phyloP scores from a whole-genome alignment of 2,329 filamentous ascomycete genomes.

The Colletotrichum aenigma region DNA sequence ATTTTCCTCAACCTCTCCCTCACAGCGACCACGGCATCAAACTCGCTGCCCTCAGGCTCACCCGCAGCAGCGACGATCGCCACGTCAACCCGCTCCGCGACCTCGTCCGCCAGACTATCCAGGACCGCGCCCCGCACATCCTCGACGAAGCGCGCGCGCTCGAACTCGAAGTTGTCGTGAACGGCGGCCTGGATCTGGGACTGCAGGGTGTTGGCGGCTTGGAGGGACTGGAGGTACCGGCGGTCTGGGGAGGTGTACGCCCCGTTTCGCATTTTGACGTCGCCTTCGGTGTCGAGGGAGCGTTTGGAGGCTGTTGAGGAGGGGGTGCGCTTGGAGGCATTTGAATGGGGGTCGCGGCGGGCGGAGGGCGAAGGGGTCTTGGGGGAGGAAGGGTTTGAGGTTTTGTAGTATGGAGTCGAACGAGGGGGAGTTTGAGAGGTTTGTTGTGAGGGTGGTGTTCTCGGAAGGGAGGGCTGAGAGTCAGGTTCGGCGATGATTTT shows the following conservation, averaged over 20 bases:
- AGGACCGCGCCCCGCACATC: neutral
- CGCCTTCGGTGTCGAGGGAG: neutral
- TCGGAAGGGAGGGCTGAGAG: neutral
- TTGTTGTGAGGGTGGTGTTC: neutral
- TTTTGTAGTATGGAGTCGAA: neutral
- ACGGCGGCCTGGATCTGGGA: neutral
- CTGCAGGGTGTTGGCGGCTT: neutral
- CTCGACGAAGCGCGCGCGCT: neutral
- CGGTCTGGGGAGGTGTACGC: neutral
- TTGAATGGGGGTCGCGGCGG: neutral
- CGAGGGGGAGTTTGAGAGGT: neutral
- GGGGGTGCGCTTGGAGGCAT: neutral
- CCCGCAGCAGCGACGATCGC: neutral
- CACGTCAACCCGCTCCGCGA: neutral
- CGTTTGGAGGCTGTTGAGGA: neutral
- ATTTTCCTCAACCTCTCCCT: slow-evolving; percentile 3
- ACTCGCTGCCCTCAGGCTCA: neutral
- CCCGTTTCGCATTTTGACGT: slow-evolving; percentile 2
- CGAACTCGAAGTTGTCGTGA: neutral
- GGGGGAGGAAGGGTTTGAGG: neutral
- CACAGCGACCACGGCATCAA: neutral
- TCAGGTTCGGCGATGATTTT: neutral
- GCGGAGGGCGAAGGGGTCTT: neutral
- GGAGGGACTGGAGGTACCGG: neutral
- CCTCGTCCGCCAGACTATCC: neutral